Base-by-base conservation (phyloP, 306 rosid genomes). In the Heteromeles arbutifolia region DNA sequence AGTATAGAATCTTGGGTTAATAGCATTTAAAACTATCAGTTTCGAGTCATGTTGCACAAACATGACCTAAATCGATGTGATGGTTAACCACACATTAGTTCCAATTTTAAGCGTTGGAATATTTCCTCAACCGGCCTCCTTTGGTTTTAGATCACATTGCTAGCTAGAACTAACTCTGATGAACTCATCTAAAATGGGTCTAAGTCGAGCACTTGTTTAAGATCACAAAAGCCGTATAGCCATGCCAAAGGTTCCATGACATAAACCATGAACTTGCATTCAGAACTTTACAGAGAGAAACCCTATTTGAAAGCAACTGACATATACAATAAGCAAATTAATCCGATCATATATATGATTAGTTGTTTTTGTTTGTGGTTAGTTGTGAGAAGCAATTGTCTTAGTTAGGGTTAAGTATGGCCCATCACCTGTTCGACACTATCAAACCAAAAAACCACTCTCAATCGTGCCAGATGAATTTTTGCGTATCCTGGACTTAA, bases 31-130 rank as follows among this genome's bases (percentile, higher is more conserved):
- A 82, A 28, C 52, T 39, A 24, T 71, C 74, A 63, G 44, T 75
- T 75, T 79, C 72, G 11, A 31, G 59, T 52, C 54, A 31, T 64
- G 24, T 7, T 52, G 26, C 52, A 53, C 14, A 54, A 52, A 1
- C 28, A 62, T 53, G 72, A 63, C 74, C 84, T 68, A 67, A 67
- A 54, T 82, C 12, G 70, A 84, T 81, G 75, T 78, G 80, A 84
- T 70, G 14, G 65, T 19, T 62, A 84, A 57, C 78, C 4, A 41
- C 31, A 8, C 37, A 29, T 22, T 3, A 37, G 25, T 29, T 58
- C 15, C 57, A 70, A 17, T 18, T 17, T 75, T 65, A 53, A 63
- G 58, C 15, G 65, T 28, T n/a, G 26, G 37, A 59, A 48, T 48
- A 77, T 1, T 58, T 58, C 50, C 14, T 28, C 32, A 7, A n/a